These are phyloP conservation scores for Penicillium corylophilum DNA, from an alignment of 2,329 filamentous ascomycete genomes.

Conservation along the genomic window DNA sequence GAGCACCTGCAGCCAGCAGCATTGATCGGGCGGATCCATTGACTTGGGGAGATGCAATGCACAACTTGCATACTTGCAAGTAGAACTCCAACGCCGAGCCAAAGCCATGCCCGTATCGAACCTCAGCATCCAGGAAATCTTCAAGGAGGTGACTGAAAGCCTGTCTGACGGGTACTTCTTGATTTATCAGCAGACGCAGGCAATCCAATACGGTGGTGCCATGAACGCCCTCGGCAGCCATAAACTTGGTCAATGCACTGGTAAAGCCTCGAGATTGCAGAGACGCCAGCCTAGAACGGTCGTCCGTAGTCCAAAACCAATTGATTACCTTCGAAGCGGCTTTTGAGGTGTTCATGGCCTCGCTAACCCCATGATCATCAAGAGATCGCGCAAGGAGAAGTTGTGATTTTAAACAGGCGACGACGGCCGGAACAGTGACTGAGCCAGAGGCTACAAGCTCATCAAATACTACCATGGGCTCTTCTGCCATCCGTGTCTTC, in stretches of 20 bases:
- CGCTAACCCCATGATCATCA: constrained; percentile 16
- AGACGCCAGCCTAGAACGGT: constrained; percentile 28
- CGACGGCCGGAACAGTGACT: constrained; percentile 26
- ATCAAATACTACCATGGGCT: constrained; percentile 39
- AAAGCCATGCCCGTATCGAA: constrained; percentile 34
- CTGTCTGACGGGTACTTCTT: constrained; percentile 18
- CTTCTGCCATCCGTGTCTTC: constrained; percentile 24
- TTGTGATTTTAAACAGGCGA: constrained; percentile 35
- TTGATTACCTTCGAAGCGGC: constrained; percentile 36
- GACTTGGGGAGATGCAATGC: constrained; percentile 10
- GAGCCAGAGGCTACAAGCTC: constrained; percentile 40
- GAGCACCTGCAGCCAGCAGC: constrained; percentile 25
- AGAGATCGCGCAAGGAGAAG: constrained; percentile 28
- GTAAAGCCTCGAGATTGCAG: constrained; percentile 29
- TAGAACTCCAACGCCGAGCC: constrained; percentile 33
- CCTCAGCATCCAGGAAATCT: constrained; percentile 35
- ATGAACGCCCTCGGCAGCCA: constrained; percentile 40
- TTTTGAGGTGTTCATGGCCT: constrained; percentile 35
- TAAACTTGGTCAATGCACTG: constrained; percentile 36
- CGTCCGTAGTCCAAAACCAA: constrained; percentile 44
- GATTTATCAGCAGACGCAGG: constrained; percentile 31
- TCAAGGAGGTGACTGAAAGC: constrained; percentile 29
- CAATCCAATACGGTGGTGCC: constrained; percentile 35
- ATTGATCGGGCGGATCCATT: constrained; percentile 16
- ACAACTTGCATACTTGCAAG: constrained; percentile 25